Percentiles rank a stretch among this genome's conserved stretches.
phyloP scores from a whole-genome alignment of 2,329 filamentous ascomycete species.

The Fonsecaea monophora region DNA sequence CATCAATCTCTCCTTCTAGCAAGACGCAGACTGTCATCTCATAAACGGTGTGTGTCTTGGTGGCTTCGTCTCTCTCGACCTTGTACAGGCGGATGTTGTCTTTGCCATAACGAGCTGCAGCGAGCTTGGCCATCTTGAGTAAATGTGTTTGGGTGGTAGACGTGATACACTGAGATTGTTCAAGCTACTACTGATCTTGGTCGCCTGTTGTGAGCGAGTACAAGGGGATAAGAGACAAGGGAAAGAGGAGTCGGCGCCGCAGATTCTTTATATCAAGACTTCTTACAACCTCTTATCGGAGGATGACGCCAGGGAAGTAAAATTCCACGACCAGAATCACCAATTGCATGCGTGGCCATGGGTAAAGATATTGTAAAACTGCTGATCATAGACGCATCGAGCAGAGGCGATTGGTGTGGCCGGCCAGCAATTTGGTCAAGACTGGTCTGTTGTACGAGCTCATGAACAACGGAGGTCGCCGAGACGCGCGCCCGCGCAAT shows the following conservation, averaged over 20 bases:
- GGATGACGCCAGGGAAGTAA: conserved; percentile 19
- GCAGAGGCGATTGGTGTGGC: conserved; percentile 27
- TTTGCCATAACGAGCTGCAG: conserved; percentile 64
- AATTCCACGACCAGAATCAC: conserved; percentile 21
- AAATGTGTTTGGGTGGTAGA: conserved; percentile 1
- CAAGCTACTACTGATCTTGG: background rate
- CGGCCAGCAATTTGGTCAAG: conserved; percentile 2
- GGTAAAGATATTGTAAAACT: conserved; percentile 25
- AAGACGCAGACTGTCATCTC: conserved; percentile 96
- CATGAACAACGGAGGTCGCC: conserved; percentile 33
- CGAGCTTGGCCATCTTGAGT: conserved; percentile 46
- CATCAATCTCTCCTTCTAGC: conserved; percentile 89
- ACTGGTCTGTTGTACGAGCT: conserved; percentile 26
- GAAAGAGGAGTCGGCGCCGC: background rate
- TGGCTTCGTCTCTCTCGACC: conserved; percentile 78
- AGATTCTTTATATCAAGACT: conserved; percentile 17
- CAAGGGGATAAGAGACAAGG: conserved; percentile 3
- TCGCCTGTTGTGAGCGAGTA: background rate
- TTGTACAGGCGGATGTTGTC: conserved; percentile 99
- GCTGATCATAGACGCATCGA: conserved; percentile 33
- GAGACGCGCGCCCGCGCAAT: conserved; percentile 18
- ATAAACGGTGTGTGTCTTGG: conserved; percentile 80
- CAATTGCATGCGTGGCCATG: conserved; percentile 30
- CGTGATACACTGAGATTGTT: background rate
- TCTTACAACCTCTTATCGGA: conserved; percentile 30